Conservation (phyloP, 345 rosid genomes). For the Euclidium syriacum region DNA sequence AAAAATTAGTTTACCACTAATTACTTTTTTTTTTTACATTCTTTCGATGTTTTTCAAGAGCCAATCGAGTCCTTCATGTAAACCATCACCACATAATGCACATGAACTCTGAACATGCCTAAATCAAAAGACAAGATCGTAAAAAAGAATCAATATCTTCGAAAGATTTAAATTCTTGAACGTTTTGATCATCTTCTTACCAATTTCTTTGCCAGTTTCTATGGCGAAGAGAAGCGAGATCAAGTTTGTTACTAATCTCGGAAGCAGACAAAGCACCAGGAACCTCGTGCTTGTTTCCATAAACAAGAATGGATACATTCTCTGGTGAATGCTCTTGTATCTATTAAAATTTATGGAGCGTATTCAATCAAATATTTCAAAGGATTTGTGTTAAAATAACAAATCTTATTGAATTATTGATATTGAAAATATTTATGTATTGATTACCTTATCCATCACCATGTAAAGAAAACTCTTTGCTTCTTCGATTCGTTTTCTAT, state of each 20-base stretch:
- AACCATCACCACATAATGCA: slow-evolving; percentile 73
- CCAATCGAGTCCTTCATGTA: slow-evolving; percentile 61
- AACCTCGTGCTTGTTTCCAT: slow-evolving; percentile 54
- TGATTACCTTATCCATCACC: slow-evolving; percentile 24
- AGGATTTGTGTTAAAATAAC: no score
- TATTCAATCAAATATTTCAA: no score
- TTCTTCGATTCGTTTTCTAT: slow-evolving; percentile 21
- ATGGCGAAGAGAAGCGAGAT: slow-evolving; percentile 50
- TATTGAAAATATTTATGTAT: no score
- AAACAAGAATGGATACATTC: slow-evolving; percentile 45
- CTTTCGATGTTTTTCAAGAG: background rate
- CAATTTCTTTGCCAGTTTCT: slow-evolving; percentile 46
- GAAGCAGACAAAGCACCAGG: slow-evolving; percentile 66
- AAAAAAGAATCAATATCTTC: background rate
- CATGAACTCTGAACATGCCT: slow-evolving; percentile 94
- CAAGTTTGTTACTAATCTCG: slow-evolving; percentile 56
- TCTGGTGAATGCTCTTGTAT: slow-evolving; percentile 6
- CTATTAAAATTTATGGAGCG: no score
- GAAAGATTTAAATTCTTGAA: background rate
- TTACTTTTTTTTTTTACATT: no score
- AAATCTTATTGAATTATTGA: no score
- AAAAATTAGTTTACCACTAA: no score
- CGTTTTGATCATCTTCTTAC: background rate
- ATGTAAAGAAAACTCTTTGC: slow-evolving; percentile 4
- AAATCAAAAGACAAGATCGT: slow-evolving; percentile 6